Percentiles rank a stretch among this genome's conserved stretches.
Evolutionary conservation across 2,329 filamentous ascomycete species (phyloP).

Genomic region (Aspergillus sp.): DNA sequence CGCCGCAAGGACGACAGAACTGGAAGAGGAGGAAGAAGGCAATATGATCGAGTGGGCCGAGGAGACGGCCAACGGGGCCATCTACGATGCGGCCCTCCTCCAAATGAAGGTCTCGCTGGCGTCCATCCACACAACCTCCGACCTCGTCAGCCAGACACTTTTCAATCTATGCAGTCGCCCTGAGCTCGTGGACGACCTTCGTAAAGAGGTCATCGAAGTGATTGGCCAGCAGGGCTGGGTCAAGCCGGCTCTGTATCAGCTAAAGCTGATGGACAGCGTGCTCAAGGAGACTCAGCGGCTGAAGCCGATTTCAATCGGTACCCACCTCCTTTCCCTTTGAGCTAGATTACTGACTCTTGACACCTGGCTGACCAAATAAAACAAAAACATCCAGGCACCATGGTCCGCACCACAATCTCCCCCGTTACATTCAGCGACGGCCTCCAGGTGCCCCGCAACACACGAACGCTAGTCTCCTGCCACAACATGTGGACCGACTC

Average conservation of each 20-base stretch:
- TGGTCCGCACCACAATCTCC: slow-evolving; percentile 1
- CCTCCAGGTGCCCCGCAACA: slow-evolving; percentile 8
- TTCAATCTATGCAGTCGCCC: slow-evolving; percentile 23
- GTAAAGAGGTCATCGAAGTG: slow-evolving; percentile 28
- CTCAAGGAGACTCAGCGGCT: slow-evolving; percentile 47
- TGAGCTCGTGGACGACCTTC: slow-evolving; percentile 20
- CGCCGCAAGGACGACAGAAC: not conserved
- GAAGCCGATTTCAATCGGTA: slow-evolving; percentile 31
- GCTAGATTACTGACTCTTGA: not conserved
- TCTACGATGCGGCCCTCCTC: slow-evolving; percentile 24
- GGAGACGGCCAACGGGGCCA: not conserved
- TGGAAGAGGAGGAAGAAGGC: not conserved
- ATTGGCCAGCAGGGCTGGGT: slow-evolving; percentile 32
- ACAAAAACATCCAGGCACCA: not conserved
- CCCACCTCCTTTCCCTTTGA: not conserved
- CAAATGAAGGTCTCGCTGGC: slow-evolving; percentile 29
- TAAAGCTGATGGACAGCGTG: slow-evolving; percentile 49
- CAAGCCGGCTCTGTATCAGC: slow-evolving; percentile 43
- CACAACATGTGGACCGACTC: slow-evolving; percentile 13
- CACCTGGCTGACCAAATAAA: not conserved
- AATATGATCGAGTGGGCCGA: not conserved
- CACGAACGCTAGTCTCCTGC: slow-evolving; percentile 2
- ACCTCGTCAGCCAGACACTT: slow-evolving; percentile 29
- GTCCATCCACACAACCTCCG: slow-evolving; percentile 29
- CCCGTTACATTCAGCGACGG: slow-evolving; percentile 21